A percentile compares a stretch with the other conserved stretches of the same genome.
phyloP scores from a whole-genome alignment of 2,329 filamentous ascomycete genomes.

The Cladosporium sphaerospermum region DNA sequence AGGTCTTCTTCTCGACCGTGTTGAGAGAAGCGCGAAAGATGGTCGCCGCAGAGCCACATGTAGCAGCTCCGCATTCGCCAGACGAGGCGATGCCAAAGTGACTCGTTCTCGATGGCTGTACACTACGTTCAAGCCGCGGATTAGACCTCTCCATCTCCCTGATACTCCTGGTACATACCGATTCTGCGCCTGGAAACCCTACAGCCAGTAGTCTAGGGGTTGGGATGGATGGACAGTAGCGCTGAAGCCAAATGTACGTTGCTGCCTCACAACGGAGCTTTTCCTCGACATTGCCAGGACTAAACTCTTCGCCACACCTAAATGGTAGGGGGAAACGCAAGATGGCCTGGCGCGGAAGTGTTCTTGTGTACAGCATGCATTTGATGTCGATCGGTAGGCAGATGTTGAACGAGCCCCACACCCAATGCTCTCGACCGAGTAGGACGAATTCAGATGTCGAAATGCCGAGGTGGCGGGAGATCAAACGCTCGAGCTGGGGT shows the following conservation, averaged over 20 bases:
- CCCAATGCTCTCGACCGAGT: not conserved
- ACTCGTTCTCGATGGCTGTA: constrained; percentile 12
- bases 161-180: not conserved
- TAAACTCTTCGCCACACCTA: constrained; percentile 31
- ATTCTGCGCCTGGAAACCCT: constrained; percentile 23
- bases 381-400: not conserved
- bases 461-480: not conserved
- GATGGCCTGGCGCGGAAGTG: constrained; percentile 1
- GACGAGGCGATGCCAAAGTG: constrained; percentile 7
- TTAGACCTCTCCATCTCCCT: not conserved
- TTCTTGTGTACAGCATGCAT: not conserved
- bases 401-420: constrained; percentile 3
- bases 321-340: constrained; percentile 14
- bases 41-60: constrained; percentile 7
- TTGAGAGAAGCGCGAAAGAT: constrained; percentile 10
- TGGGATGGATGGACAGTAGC: constrained; percentile 33
- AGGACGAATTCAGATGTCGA: not conserved
- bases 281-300: constrained; percentile 39
- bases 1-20: constrained; percentile 7
- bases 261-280: constrained; percentile 38
- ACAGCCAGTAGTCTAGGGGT: constrained; percentile 33
- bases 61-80: constrained; percentile 8
- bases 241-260: constrained; percentile 35
- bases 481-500: not conserved
- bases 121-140: constrained; percentile 1